Base-by-base conservation (phyloP, 2,329 filamentous ascomycete genomes). In the Zasmidium angulare region DNA sequence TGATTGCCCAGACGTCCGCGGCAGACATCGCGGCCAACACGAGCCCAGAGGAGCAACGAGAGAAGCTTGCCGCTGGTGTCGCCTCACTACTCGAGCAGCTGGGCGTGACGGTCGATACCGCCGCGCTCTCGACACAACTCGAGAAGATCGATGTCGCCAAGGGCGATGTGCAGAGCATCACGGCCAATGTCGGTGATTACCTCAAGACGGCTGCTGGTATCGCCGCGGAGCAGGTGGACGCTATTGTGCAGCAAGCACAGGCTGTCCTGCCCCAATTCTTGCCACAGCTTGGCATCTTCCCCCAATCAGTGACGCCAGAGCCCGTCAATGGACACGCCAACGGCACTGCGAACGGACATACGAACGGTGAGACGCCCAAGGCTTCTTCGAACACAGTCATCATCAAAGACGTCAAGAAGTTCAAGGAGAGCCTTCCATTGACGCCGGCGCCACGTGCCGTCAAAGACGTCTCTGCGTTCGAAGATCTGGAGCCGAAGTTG, bases 401-500 rank as follows among this genome's bases (percentile, higher is more conserved):
- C 54, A 92, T 98, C 68, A 86, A 85, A 50, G 90, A 96, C 71
- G 88, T 96, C 2, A 83, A 89, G 61, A 82, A 84, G 26, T 97
- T 89, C 83, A 96, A 95, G 81, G 86, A 90, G 0, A 81, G 85
- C 14, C 80, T 97, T 68, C 79, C 84, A 60, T 83, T 91, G 24
- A 95, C 87, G 63, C 81, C 84, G 21, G 93, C 90, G 0, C 86
- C 92, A 1, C 82, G 82, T 62, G 85, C 93, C 0, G 84, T 90
- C 26, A 87, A 84, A 70, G 89, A 95, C 65, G 75, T 98, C 57
- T 88, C 82, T 62, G 89, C 92, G 70, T 98, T 93, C 75, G 90
- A 96, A 73, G 93, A 97, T 60, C 80, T 88, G 60, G 91, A 90
- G 63, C 78, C 90, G 14, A 97, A 97, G 79, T 81, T 97, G 17